Evolutionary conservation across 352 stramenopile genomes (phyloP).

Genomic region (Pythium coloratum): DNA sequence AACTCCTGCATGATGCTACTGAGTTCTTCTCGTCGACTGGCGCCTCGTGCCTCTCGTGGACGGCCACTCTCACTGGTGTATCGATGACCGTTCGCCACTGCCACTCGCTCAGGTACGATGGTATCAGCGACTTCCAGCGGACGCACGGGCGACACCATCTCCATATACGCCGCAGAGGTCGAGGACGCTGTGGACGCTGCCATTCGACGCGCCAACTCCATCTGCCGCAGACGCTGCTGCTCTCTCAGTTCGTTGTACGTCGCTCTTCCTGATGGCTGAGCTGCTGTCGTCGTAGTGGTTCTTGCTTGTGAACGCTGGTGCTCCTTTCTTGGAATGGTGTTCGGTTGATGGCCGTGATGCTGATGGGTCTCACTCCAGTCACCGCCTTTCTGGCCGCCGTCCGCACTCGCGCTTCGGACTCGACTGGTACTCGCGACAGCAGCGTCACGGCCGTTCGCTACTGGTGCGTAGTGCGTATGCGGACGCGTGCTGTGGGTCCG

Average conservation of each 20-base stretch:
- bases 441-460: background rate
- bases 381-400: background rate
- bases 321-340: background rate
- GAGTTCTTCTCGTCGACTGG: background rate
- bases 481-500: background rate
- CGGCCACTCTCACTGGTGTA: background rate
- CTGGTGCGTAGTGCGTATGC: background rate
- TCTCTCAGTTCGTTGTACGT: background rate
- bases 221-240: slow-evolving; percentile 10
- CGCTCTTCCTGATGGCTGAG: background rate
- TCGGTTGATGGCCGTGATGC: background rate
- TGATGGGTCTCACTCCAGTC: background rate
- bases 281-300: background rate
- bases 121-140: background rate
- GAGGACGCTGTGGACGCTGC: background rate
- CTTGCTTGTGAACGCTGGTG: background rate
- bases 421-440: no score
- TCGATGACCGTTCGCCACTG: background rate
- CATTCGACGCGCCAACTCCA: slow-evolving; percentile 4
- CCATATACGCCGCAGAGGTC: slow-evolving; percentile 1
- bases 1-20: slow-evolving; percentile 20
- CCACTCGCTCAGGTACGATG: background rate
- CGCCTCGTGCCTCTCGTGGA: background rate
- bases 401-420: background rate
- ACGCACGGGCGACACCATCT: slow-evolving; percentile 16